Evolutionary conservation across 2,329 filamentous ascomycete genomes (phyloP), one percentile per base, ranked within the genome.

Genomic region (Aspergillus pseudonomiae): DNA sequence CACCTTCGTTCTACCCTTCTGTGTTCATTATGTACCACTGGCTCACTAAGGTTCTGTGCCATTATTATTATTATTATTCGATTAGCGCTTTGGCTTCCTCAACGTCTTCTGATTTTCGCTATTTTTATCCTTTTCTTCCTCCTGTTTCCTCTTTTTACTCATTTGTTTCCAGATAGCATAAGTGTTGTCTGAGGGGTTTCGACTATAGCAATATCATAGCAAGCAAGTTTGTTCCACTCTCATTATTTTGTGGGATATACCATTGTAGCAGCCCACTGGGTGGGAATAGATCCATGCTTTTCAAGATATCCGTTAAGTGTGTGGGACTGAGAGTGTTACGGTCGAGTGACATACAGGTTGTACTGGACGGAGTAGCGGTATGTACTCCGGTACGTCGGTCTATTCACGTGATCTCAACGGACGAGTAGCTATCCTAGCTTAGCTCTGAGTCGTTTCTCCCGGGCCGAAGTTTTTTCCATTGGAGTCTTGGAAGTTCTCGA

Each of bases 51-150:
- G 26, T 26, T 55, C 28, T 24, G 32, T 11, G n/a, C 16, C 30
- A 19, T 3, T 53, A 28, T 57, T 53, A 14, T 28, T 57, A 19
- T 3, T 53, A 28, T 57, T 53, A 14, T 28, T 57, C 53, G 14
- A 61, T 66, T 65, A 67, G 65, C 67, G 63, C 60, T 63, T 57
- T 60, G 59, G 24, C 45, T 60, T 52, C 36, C 3, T 64, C 50
- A 14, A 50, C 26, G 30, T 55, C 57, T 43, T 26, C 52, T 26
- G n/a, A 7, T 16, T 34, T 21, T 55, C 19, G 50, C 19, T 60
- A 32, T 50, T 57, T 7, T 41, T n/a, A 16, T 36, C 14, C 10
- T 6, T 41, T 41, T n/a, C 3, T n/a, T n/a, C 16, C 30, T 57
- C 21, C 12, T 54, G 48, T 36, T 36, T 36, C 6, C 32, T 60